A percentile compares a stretch with the other conserved stretches of the same genome.
phyloP scores from a whole-genome alignment of 352 stramenopile genomes.

The Phytophthora hibernalis region DNA sequence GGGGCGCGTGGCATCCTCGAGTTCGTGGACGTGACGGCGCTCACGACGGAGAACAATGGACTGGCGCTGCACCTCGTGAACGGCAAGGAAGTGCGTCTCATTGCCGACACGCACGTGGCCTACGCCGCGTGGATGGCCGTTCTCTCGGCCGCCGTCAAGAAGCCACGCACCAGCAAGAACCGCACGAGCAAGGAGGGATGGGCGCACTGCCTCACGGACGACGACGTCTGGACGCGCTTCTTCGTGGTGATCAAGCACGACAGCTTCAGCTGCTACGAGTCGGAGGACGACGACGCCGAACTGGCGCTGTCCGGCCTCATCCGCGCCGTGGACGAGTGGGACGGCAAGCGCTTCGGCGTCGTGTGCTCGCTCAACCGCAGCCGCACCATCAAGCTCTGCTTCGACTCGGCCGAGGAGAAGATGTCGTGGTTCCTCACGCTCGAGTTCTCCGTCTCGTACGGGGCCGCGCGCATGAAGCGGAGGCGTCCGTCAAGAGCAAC shows the following conservation, averaged over 20 bases:
- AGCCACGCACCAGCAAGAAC: conserved; percentile 54
- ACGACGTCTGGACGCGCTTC: conserved; percentile 77
- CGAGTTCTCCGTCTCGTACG: conserved; percentile 78
- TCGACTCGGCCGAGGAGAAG: conserved; percentile 83
- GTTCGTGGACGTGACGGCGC: conserved; percentile 69
- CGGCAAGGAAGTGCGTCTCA: conserved; percentile 78
- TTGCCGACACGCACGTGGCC: conserved; percentile 80
- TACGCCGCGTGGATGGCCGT: conserved; percentile 83
- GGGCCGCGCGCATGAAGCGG: conserved; percentile 75
- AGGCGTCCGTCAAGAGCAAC: conserved; percentile 57
- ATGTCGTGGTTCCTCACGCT: conserved; percentile 87
- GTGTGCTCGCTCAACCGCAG: conserved; percentile 71
- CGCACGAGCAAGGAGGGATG: conserved; percentile 75
- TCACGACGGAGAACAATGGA: conserved; percentile 83
- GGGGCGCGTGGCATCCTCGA: conserved; percentile 70
- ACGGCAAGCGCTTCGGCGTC: conserved; percentile 79
- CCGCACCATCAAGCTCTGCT: conserved; percentile 81
- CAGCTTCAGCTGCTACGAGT: conserved; percentile 83
- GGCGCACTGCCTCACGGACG: conserved; percentile 78
- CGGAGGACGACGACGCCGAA: conserved; percentile 72
- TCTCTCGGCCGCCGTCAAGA: conserved; percentile 70
- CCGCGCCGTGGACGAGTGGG: conserved; percentile 73
- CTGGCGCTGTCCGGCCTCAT: conserved; percentile 71
- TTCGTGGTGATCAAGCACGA: conserved; percentile 81
- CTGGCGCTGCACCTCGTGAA: conserved; percentile 66